These are phyloP conservation scores for Trichoderma sp. DNA, from an alignment of 2,329 filamentous ascomycete species.

Conservation along the genomic window DNA sequence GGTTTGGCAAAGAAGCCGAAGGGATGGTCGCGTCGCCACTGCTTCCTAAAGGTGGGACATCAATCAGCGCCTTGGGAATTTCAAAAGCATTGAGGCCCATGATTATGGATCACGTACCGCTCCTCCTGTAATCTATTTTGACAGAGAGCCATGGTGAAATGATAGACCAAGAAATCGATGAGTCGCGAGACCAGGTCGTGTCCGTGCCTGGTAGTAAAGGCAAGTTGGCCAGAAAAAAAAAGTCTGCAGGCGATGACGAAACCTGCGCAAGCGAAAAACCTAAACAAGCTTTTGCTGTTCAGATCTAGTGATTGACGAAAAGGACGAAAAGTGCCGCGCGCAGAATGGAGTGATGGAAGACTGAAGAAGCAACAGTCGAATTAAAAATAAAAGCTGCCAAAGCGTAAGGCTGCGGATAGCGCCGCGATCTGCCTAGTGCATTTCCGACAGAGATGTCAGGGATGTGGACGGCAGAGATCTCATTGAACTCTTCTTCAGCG, in stretches of 20 bases:
- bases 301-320: not conserved
- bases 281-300: not conserved
- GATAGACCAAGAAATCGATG: not conserved
- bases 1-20: constrained; percentile 97
- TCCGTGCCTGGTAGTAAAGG: not conserved
- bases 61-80: not conserved
- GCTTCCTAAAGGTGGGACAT: constrained; percentile 60
- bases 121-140: constrained; percentile 86
- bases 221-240: not conserved
- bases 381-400: not conserved
- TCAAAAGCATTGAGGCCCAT: not conserved
- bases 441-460: not conserved
- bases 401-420: constrained; percentile 13
- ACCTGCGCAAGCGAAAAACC: not conserved
- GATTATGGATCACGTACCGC: constrained; percentile 54
- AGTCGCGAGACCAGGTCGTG: not conserved
- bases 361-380: constrained; percentile 2
- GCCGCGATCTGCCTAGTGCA: constrained; percentile 16
- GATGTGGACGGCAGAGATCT: constrained; percentile 1
- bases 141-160: constrained; percentile 71
- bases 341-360: not conserved
- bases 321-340: not conserved
- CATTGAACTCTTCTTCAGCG: not conserved
- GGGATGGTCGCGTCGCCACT: constrained; percentile 94
- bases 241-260: not conserved